Percentiles rank a stretch among this genome's conserved stretches.
Evolutionary conservation across 2,329 filamentous ascomycete genomes (phyloP).

Genomic region (Aspergillus cejpii): DNA sequence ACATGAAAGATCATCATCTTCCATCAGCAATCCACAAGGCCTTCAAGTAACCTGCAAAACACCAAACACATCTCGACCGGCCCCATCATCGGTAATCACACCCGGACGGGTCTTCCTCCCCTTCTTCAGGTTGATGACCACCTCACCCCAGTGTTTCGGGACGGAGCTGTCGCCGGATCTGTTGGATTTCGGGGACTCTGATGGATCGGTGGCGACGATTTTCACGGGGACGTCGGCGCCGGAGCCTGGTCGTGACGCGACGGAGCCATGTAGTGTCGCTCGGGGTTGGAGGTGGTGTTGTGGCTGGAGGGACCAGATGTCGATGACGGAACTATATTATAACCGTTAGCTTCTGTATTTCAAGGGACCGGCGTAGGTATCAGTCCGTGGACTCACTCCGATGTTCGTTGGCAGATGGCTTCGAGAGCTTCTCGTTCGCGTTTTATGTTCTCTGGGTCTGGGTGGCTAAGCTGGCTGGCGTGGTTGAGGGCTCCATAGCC

Average conservation of each 20-base stretch:
- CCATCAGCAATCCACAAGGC: not conserved
- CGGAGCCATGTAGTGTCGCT: conserved; percentile 30
- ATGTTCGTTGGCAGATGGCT: conserved; percentile 43
- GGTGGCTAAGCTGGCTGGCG: conserved; percentile 32
- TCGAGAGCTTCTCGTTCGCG: conserved; percentile 43
- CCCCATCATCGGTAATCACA: conserved; percentile 19
- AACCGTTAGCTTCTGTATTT: not conserved
- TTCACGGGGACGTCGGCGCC: conserved; percentile 16
- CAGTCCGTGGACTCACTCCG: conserved; percentile 36
- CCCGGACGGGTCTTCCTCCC: conserved; percentile 25
- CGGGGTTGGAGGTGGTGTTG: conserved; percentile 37
- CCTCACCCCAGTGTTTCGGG: conserved; percentile 42
- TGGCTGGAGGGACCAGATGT: conserved; percentile 42
- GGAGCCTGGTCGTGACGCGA: conserved; percentile 20
- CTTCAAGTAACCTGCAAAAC: conserved; percentile 33
- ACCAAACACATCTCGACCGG: conserved; percentile 35
- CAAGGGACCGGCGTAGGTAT: not conserved
- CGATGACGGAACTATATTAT: conserved; percentile 37
- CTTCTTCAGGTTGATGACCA: conserved; percentile 38
- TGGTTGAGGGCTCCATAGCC: conserved; percentile 39
- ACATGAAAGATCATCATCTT: conserved; percentile 13
- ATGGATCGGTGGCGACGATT: conserved; percentile 14
- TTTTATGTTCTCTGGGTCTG: conserved; percentile 39
- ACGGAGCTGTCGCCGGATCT: conserved; percentile 20
- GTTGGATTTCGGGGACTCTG: conserved; percentile 11